Evolutionary conservation across 352 stramenopile genomes (phyloP).

Genomic region (Globisporangium mamillatum): DNA sequence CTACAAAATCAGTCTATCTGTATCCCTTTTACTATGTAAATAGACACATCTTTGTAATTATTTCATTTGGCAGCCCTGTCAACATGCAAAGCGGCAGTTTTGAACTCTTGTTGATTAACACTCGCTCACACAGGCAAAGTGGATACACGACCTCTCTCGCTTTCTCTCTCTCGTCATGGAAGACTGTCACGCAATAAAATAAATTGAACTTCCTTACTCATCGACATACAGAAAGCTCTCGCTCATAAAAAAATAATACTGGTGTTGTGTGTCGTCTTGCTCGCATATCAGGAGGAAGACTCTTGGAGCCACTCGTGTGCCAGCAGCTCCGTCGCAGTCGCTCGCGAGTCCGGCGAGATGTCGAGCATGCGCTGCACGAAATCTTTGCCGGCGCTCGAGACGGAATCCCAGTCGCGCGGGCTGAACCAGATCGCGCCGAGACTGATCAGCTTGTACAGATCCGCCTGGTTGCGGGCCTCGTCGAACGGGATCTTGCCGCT

Average conservation of each 20-base stretch:
- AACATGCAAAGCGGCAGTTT: too few species aligned
- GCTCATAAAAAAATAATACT: constrained; percentile 4
- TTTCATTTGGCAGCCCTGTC: too few species aligned
- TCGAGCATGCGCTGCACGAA: constrained; percentile 89
- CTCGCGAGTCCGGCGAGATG: constrained; percentile 73
- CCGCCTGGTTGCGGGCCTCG: constrained; percentile 40
- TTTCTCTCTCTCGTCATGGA: background rate
- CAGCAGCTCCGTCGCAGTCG: constrained; percentile 50
- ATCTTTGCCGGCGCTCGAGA: constrained; percentile 80
- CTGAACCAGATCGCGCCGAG: constrained; percentile 92
- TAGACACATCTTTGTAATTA: too few species aligned
- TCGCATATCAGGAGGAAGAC: background rate
- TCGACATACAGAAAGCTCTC: background rate
- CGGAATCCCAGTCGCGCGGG: constrained; percentile 74
- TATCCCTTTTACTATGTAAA: too few species aligned
- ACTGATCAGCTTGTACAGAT: constrained; percentile 83
- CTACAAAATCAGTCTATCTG: too few species aligned
- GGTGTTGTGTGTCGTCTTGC: background rate
- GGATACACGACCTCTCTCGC: background rate
- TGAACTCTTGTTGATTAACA: background rate
- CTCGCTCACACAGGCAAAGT: background rate
- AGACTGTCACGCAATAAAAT: background rate
- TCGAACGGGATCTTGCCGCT: constrained; percentile 59
- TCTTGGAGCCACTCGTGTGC: constrained; percentile 50
- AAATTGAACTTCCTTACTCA: background rate